These are phyloP conservation scores for Beta corolliflora DNA, from an alignment of 179 eudicot genomes.

Conservation along the genomic window DNA sequence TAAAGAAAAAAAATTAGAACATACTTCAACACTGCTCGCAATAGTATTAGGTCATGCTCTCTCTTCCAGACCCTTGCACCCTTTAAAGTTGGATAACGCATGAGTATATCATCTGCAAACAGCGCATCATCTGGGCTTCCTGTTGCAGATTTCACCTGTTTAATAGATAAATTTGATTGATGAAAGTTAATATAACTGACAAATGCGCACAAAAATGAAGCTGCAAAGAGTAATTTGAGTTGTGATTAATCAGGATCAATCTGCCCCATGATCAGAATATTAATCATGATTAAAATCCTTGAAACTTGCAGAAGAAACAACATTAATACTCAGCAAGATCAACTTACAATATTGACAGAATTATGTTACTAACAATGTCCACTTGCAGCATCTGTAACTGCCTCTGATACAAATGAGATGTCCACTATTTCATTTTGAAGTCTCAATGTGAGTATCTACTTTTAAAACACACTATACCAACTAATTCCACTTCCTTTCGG, in stretches of 20 bases:
- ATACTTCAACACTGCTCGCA: conserved; percentile 86
- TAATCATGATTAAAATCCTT: not conserved
- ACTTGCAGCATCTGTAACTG: not conserved
- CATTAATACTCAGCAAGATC: not conserved
- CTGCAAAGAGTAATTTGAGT: conserved; percentile 4
- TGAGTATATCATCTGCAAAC: conserved; percentile 63
- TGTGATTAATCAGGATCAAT: not conserved
- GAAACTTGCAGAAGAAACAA: not conserved
- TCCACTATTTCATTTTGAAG: not conserved
- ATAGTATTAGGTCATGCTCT: conserved; percentile 67
- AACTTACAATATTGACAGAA: not conserved
- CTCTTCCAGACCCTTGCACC: conserved; percentile 85
- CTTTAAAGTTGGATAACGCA: conserved; percentile 67
- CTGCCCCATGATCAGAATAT: not conserved
- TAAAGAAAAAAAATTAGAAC: conserved; percentile 16
- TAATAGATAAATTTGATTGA: not conserved
- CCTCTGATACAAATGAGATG: not conserved
- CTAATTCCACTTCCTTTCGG: too few relatives aligned
- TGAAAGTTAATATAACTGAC: conserved; percentile 9
- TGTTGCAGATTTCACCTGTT: conserved; percentile 55
- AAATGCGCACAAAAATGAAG: not conserved
- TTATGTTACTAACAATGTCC: not conserved
- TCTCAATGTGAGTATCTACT: not conserved
- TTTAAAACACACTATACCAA: not conserved
- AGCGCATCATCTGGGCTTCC: conserved; percentile 52